Base-by-base conservation (phyloP, 163 green algal genomes). In the Prototheca cutis region DNA sequence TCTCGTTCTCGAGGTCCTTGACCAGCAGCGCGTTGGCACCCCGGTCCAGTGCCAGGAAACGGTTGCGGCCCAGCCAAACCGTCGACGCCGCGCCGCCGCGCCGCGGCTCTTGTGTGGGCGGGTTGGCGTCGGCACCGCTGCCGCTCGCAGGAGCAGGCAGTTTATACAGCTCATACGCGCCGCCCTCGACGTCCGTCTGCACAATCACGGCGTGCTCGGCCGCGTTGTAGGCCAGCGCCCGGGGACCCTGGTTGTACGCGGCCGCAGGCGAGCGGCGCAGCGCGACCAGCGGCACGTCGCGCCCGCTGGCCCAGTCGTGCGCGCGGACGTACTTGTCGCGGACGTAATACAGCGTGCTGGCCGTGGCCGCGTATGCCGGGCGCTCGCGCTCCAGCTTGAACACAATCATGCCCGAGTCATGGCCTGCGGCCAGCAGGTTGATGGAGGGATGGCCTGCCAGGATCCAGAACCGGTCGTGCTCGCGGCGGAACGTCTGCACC, bases 331-430 rank as follows among this genome's bases (percentile, higher is more conserved):
- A 95, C 48, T 91, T 79, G 63, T 97, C 88, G 75, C 95, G 94
- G 54, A 69, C 59, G 28, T 63, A 69, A 33, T 63, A 60, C 36
- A 66, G 39, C 40, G 49, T 28, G 21, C 49, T 6, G 21, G 13
- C 52, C 68, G 97, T 81, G 6, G 70, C 75, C 32, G 83, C 79
- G 71, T 90, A 96, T 1, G 93, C 89, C 5, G 91, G 91, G 6
- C 93, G 75, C 77, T 98, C 93, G 29, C 93, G 80, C 81, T 98
- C 93, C 60, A 99, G 80, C 84, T 99, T 99, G 82, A 99, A 99
- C 34, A 99, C 93, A 40, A 98, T 94, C 93, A 99, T 99, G 62
- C 93, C 93, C 83, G 80, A 82, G 78, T 97, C 91, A 65, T 98
- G 91, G 8, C 93, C 93, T 3, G 93, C 93, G 5, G 93, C 93